These are phyloP conservation scores for Vitis hybrid DNA, from an alignment of 177 flowering plant genomes.

Conservation along the genomic window DNA sequence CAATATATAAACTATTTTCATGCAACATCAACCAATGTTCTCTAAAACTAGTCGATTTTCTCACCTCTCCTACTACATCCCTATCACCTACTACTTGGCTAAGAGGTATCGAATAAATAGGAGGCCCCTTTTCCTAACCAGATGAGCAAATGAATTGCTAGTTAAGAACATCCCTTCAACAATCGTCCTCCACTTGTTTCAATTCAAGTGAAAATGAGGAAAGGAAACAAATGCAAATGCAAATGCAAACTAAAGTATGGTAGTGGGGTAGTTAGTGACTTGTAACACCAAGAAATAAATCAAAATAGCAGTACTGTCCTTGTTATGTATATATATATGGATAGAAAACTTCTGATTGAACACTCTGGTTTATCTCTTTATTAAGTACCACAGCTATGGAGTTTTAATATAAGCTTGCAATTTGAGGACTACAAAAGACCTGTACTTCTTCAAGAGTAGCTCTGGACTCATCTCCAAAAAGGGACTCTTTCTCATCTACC, in stretches of 20 bases:
- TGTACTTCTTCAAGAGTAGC: slow-evolving; percentile 65
- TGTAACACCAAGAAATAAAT: no score
- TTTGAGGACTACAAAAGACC: slow-evolving; percentile 84
- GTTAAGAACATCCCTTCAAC: not conserved
- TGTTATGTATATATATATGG: no score
- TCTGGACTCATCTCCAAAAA: slow-evolving; percentile 77
- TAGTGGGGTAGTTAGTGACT: no score
- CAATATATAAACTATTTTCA: not conserved
- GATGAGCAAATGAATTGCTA: not conserved
- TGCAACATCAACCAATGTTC: slow-evolving; percentile 6
- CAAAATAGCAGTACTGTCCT: no score
- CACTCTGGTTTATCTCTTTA: no score
- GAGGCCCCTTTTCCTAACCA: not conserved
- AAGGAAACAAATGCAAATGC: not conserved
- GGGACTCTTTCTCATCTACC: slow-evolving; percentile 79
- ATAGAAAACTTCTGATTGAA: no score
- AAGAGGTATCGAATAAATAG: slow-evolving; percentile 3
- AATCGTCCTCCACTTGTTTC: slow-evolving; percentile 16
- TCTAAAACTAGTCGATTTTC: slow-evolving; percentile 12
- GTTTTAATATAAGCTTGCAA: slow-evolving; percentile 76
- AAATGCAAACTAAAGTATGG: no score
- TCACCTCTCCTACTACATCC: slow-evolving; percentile 7
- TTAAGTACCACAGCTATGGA: no score
- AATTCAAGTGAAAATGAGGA: slow-evolving; percentile 1
- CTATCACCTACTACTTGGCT: not conserved